Percentiles rank a stretch among this genome's conserved stretches.
These are phyloP conservation scores for Boechera stricta DNA, from an alignment of 345 rosid species.

Conservation along the genomic window DNA sequence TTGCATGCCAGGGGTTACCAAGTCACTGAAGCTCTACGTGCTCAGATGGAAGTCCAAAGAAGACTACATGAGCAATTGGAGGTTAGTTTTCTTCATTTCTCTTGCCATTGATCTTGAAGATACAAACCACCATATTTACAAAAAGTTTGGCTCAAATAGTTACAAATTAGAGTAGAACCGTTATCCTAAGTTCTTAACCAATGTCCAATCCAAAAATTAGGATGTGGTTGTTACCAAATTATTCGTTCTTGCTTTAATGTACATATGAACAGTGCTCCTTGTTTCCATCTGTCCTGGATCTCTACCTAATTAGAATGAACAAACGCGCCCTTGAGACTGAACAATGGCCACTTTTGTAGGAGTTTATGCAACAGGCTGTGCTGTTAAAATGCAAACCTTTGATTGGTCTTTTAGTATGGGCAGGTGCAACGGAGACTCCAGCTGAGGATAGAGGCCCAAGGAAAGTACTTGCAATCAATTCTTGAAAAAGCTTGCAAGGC, in stretches of 20 bases:
- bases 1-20: slow-evolving; percentile 70
- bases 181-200: background rate
- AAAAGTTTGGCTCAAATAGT: background rate
- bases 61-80: slow-evolving; percentile 95
- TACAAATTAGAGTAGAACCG: background rate
- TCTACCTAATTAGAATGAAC: background rate
- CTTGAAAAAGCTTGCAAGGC: slow-evolving; percentile 96
- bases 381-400: slow-evolving; percentile 29
- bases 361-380: background rate
- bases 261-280: slow-evolving; percentile 4
- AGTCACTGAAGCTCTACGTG: slow-evolving; percentile 95
- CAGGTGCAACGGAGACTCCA: slow-evolving; percentile 96
- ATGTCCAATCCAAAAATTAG: background rate
- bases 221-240: background rate
- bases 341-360: slow-evolving; percentile 2
- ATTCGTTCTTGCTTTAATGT: background rate
- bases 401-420: slow-evolving; percentile 36
- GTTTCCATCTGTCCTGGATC: background rate
- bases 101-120: background rate
- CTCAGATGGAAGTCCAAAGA: slow-evolving; percentile 99
- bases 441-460: slow-evolving; percentile 92
- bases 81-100: slow-evolving; percentile 55
- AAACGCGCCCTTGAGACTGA: background rate
- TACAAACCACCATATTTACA: background rate
- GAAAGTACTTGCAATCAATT: slow-evolving; percentile 89